A percentile compares a stretch with the other conserved stretches of the same genome.
phyloP scores from a whole-genome alignment of 2,329 filamentous ascomycete species.

The Paramyrothecium roridum region DNA sequence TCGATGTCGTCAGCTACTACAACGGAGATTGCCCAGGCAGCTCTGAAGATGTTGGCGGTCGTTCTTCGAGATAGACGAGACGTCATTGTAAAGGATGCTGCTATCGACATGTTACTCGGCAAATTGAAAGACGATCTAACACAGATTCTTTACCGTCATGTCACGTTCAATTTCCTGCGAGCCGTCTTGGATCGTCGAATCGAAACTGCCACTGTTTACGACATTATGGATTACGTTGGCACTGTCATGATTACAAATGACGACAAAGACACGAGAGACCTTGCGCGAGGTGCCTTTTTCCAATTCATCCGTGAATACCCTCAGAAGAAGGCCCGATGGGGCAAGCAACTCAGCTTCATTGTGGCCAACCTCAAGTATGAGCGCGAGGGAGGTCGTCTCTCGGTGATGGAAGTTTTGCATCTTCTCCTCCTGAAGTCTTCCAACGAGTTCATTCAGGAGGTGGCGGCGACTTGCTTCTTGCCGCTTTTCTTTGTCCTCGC shows the following conservation, averaged over 20 bases:
- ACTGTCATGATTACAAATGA: constrained; percentile 96
- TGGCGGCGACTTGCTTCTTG: constrained; percentile 78
- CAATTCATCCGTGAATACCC: constrained; percentile 95
- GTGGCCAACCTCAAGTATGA: constrained; percentile 89
- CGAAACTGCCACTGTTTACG: constrained; percentile 84
- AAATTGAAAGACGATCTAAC: constrained; percentile 86
- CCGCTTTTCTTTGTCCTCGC: constrained; percentile 81
- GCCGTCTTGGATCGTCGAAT: constrained; percentile 82
- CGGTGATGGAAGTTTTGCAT: constrained; percentile 89
- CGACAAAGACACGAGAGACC: constrained; percentile 80
- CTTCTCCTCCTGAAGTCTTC: constrained; percentile 82
- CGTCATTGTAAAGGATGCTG: constrained; percentile 73
- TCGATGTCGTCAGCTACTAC: constrained; percentile 74
- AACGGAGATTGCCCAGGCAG: constrained; percentile 81
- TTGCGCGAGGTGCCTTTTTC: constrained; percentile 86
- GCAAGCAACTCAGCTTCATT: constrained; percentile 84
- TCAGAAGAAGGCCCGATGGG: constrained; percentile 84
- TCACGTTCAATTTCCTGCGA: constrained; percentile 91
- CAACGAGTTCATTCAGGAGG: constrained; percentile 77
- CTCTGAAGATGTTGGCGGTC: constrained; percentile 82
- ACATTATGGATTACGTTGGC: constrained; percentile 84
- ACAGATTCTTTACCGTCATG: constrained; percentile 85
- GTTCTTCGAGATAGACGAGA: constrained; percentile 78
- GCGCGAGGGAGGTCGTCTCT: constrained; percentile 82
- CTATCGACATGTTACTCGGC: constrained; percentile 77